phyloP scores from a whole-genome alignment of 176 grass and related monocot species.

The Oryza brachyantha region DNA sequence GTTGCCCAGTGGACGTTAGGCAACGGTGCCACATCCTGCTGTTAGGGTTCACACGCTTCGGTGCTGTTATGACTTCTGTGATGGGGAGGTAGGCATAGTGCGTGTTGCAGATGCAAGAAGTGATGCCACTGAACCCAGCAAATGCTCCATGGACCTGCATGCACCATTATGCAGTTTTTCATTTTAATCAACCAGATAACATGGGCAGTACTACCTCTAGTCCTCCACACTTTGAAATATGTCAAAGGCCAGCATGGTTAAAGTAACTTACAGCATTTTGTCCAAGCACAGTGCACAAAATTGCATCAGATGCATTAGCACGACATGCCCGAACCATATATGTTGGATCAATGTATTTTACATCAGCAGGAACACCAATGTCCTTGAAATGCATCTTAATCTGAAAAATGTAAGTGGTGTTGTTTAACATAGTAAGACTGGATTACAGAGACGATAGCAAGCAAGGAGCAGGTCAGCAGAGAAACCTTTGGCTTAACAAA shows the following conservation, averaged over 20 bases:
- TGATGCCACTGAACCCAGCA: constrained; percentile 80
- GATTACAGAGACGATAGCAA: background rate
- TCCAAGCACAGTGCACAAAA: constrained; percentile 74
- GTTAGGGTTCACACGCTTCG: constrained; percentile 56
- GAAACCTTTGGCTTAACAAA: background rate
- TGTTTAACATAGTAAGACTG: background rate
- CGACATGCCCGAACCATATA: constrained; percentile 80
- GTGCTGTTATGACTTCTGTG: constrained; percentile 58
- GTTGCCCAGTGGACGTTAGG: constrained; percentile 72
- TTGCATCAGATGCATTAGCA: constrained; percentile 78
- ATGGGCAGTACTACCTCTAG: too few species aligned
- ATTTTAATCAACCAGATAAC: background rate
- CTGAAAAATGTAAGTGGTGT: constrained; percentile 29
- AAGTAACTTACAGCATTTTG: constrained; percentile 67
- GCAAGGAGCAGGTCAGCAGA: background rate
- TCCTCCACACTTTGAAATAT: background rate
- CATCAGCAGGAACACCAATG: constrained; percentile 58
- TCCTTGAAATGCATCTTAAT: constrained; percentile 77
- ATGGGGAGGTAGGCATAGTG: constrained; percentile 69
- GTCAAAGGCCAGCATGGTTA: background rate
- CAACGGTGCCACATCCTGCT: constrained; percentile 88
- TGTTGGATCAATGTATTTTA: constrained; percentile 79
- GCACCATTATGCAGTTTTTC: background rate
- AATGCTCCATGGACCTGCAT: constrained; percentile 71
- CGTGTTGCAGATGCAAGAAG: constrained; percentile 62